Evolutionary conservation across 1,284 basidiomycete species (phyloP).

Genomic region (Boletus coffeatus): DNA sequence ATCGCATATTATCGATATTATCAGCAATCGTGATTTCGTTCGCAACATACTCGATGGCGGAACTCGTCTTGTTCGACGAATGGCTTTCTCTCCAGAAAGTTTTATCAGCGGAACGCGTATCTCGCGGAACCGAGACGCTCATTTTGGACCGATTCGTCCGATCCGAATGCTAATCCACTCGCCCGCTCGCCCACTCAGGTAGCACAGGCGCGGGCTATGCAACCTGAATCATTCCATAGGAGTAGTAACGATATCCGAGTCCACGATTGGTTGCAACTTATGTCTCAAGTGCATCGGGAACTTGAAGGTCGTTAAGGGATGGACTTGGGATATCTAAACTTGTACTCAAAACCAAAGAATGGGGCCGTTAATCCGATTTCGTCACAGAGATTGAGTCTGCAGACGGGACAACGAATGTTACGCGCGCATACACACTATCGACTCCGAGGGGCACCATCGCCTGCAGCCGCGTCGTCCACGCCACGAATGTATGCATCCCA

Average conservation of each 20-base stretch:
- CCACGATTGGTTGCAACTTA: too few relatives aligned
- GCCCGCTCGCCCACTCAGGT: constrained; percentile 27
- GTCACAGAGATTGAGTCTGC: constrained; percentile 40
- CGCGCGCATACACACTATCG: constrained; percentile 14
- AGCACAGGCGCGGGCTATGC: constrained; percentile 39
- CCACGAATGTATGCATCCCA: constrained; percentile 78
- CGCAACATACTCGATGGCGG: constrained; percentile 6
- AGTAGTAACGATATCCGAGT: too few relatives aligned
- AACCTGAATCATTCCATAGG: too few relatives aligned
- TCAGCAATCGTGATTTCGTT: constrained; percentile 1
- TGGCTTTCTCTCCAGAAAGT: constrained; percentile 2
- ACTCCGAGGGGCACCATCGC: constrained; percentile 56
- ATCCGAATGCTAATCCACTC: constrained; percentile 54
- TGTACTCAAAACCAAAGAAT: too few relatives aligned
- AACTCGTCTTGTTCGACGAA: neutral
- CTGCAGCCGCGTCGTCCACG: constrained; percentile 66
- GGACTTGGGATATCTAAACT: too few relatives aligned
- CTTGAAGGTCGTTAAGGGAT: too few relatives aligned
- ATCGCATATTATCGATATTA: neutral
- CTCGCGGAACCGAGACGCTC: constrained; percentile 54
- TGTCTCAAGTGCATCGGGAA: too few relatives aligned
- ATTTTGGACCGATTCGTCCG: constrained; percentile 56
- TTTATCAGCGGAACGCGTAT: constrained; percentile 2
- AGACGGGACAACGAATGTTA: neutral
- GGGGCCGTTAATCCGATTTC: too few relatives aligned